phyloP scores from a whole-genome alignment of 352 stramenopile genomes.

The Phytophthora nicotianae region DNA sequence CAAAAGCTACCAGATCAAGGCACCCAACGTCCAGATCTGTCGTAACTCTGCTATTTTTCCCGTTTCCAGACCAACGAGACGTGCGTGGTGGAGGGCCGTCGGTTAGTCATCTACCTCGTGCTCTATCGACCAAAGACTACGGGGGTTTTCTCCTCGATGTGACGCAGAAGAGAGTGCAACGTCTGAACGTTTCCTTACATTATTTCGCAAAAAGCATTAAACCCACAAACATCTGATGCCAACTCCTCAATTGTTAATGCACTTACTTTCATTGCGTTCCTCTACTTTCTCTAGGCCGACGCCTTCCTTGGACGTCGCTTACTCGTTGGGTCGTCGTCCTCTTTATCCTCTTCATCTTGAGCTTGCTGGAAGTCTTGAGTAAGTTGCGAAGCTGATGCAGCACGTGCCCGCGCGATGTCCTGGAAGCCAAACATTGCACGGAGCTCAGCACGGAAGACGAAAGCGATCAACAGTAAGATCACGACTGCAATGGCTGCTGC shows the following conservation, averaged over 20 bases:
- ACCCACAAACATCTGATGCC: slow-evolving; percentile 20
- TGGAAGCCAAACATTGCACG: slow-evolving; percentile 69
- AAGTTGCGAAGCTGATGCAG: slow-evolving; percentile 70
- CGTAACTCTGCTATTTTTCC: neutral
- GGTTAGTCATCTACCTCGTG: slow-evolving; percentile 9
- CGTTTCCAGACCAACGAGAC: slow-evolving; percentile 1
- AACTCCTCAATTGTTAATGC: neutral
- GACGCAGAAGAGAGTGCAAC: slow-evolving; percentile 4
- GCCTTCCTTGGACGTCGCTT: slow-evolving; percentile 14
- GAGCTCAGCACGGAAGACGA: slow-evolving; percentile 65
- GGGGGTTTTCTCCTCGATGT: neutral
- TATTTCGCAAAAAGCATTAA: slow-evolving; percentile 32
- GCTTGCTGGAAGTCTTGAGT: slow-evolving; percentile 51
- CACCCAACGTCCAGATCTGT: neutral
- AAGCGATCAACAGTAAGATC: slow-evolving; percentile 47
- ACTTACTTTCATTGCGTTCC: slow-evolving; percentile 14
- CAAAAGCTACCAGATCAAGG: neutral
- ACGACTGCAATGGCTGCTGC: slow-evolving; percentile 35
- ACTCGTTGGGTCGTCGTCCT: slow-evolving; percentile 4
- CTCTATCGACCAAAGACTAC: neutral
- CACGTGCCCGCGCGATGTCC: slow-evolving; percentile 64
- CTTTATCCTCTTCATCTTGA: slow-evolving; percentile 7
- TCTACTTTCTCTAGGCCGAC: slow-evolving; percentile 22
- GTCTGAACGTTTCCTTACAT: slow-evolving; percentile 17
- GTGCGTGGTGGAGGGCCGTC: neutral